Evolutionary conservation across 257 asterid genomes (phyloP).

Genomic region (Perilla frutescens): DNA sequence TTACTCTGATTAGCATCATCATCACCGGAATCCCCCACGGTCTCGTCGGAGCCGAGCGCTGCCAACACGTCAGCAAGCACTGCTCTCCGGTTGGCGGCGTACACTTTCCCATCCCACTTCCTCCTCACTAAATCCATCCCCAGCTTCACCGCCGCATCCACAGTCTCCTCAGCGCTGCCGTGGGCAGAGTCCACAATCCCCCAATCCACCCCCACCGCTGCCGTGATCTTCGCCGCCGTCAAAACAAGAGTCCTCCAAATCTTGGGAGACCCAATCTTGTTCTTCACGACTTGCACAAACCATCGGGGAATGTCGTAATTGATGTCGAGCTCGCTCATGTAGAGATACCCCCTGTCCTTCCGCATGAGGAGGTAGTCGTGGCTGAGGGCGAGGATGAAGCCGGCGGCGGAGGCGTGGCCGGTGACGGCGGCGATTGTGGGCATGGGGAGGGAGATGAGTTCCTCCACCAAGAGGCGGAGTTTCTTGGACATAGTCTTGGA

Average conservation of each 20-base stretch:
- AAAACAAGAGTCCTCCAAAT: conserved; percentile 61
- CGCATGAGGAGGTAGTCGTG: conserved; percentile 74
- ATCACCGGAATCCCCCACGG: conserved; percentile 42
- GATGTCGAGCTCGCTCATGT: conserved; percentile 71
- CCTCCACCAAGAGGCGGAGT: conserved; percentile 57
- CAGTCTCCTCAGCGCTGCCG: conserved; percentile 52
- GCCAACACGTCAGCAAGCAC: conserved; percentile 45
- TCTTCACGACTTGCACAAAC: conserved; percentile 52
- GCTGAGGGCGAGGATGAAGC: conserved; percentile 57
- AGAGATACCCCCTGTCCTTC: conserved; percentile 57
- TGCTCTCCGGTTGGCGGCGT: conserved; percentile 50
- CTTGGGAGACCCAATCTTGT: conserved; percentile 46
- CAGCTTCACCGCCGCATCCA: conserved; percentile 56
- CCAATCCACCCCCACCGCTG: conserved; percentile 52
- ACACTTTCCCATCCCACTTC: conserved; percentile 59
- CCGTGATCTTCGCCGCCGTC: conserved; percentile 52
- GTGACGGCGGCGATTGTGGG: conserved; percentile 82
- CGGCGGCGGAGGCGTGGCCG: conserved; percentile 71
- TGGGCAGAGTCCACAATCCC: conserved; percentile 64
- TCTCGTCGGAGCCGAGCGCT: conserved; percentile 47
- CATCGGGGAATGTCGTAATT: conserved; percentile 49
- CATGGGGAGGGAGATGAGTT: conserved; percentile 68
- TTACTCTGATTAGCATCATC: not conserved
- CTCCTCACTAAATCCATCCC: conserved; percentile 54
- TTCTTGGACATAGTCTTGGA: conserved; percentile 46